These are phyloP conservation scores for Ophiostoma tasmaniense DNA, from an alignment of 2,329 filamentous ascomycete species.

Conservation along the genomic window DNA sequence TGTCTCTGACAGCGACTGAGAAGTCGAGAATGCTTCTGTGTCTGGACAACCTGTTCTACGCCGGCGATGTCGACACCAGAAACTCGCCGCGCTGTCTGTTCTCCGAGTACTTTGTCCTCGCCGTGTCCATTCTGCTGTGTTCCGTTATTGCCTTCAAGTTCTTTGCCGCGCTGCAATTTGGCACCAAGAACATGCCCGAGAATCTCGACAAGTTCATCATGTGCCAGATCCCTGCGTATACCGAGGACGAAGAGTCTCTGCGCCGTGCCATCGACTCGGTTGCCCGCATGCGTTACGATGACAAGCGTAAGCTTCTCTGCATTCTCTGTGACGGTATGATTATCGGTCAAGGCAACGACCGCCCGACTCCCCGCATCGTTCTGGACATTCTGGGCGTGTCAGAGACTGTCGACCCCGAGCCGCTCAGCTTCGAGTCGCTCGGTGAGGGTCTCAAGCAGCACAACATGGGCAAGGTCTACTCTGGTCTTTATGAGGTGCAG, in stretches of 20 bases:
- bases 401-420: constrained; percentile 87
- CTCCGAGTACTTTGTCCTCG: constrained; percentile 79
- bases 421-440: constrained; percentile 90
- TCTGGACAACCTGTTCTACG: constrained; percentile 89
- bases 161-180: constrained; percentile 89
- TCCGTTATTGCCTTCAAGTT: constrained; percentile 91
- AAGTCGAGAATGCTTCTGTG: constrained; percentile 69
- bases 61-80: constrained; percentile 84
- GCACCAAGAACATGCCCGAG: constrained; percentile 82
- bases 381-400: constrained; percentile 94
- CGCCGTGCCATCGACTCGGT: constrained; percentile 95
- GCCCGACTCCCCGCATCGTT: constrained; percentile 89
- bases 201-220: constrained; percentile 98
- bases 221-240: constrained; percentile 94
- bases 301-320: constrained; percentile 92
- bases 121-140: constrained; percentile 71
- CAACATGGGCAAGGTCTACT: constrained; percentile 99
- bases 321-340: constrained; percentile 98
- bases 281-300: constrained; percentile 91
- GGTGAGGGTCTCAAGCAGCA: constrained; percentile 95
- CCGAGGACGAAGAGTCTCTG: constrained; percentile 94
- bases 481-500: constrained; percentile 92
- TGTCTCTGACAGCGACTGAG: constrained; percentile 45
- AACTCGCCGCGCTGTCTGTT: constrained; percentile 80
- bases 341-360: constrained; percentile 95